These are phyloP conservation scores for Porcisia deanei DNA, from an alignment of 208 protist genomes.

Conservation along the genomic window DNA sequence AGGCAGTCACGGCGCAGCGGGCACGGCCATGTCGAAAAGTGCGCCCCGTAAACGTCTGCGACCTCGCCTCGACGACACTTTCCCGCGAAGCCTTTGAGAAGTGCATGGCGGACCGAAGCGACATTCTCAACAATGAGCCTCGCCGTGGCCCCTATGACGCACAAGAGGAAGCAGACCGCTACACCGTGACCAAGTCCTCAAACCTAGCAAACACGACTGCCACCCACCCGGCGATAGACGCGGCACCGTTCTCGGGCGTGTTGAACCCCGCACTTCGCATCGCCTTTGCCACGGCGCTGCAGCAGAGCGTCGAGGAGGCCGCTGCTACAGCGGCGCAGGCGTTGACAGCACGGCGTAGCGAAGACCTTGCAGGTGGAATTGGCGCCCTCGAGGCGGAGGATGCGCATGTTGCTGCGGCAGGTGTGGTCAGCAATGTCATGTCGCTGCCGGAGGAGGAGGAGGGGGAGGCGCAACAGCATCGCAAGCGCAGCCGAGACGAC, in stretches of 20 bases:
- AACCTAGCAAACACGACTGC: slow-evolving; percentile 23
- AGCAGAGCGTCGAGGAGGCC: slow-evolving; percentile 30
- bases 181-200: slow-evolving; percentile 32
- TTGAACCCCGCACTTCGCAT: slow-evolving; percentile 41
- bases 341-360: slow-evolving; percentile 9
- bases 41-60: slow-evolving; percentile 54
- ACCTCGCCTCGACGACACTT: slow-evolving; percentile 71
- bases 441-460: slow-evolving; percentile 10
- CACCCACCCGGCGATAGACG: background rate
- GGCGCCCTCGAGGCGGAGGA: slow-evolving; percentile 14
- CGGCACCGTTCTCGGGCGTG: slow-evolving; percentile 33
- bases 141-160: slow-evolving; percentile 67
- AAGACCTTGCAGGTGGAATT: background rate
- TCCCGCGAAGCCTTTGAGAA: slow-evolving; percentile 65
- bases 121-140: slow-evolving; percentile 55
- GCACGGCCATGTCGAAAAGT: slow-evolving; percentile 21
- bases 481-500: slow-evolving; percentile 23
- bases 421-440: slow-evolving; percentile 11
- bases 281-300: slow-evolving; percentile 41
- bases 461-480: slow-evolving; percentile 1
- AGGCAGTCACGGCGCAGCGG: background rate
- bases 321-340: slow-evolving; percentile 31
- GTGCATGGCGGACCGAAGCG: slow-evolving; percentile 66
- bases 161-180: slow-evolving; percentile 65
- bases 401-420: slow-evolving; percentile 7